Conservation (phyloP, 1,139 yeast genomes). For the Pichia sp. region DNA sequence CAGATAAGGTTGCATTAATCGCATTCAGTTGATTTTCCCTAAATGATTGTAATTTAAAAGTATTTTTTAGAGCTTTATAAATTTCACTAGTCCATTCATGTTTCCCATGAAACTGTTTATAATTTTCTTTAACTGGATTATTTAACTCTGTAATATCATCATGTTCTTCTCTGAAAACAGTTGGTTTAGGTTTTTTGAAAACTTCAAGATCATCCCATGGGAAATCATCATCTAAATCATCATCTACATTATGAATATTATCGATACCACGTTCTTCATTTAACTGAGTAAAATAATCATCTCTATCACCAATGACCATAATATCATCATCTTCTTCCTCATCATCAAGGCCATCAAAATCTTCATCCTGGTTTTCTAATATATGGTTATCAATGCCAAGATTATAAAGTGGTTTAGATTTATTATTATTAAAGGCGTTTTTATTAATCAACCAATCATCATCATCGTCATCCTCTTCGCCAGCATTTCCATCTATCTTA, state of each 20-base stretch:
- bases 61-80: slow-evolving; percentile 44
- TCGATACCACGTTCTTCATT: slow-evolving; percentile 30
- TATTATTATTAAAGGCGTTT: no score
- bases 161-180: neutral
- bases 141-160: slow-evolving; percentile 24
- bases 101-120: slow-evolving; percentile 25
- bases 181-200: neutral
- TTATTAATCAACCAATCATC: neutral
- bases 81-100: slow-evolving; percentile 67
- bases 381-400: no score
- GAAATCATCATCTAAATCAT: slow-evolving; percentile 20
- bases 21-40: slow-evolving; percentile 87
- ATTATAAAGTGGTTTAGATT: no score
- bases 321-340: slow-evolving; percentile 13
- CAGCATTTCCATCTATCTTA: neutral
- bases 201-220: neutral
- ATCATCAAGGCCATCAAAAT: slow-evolving; percentile 8
- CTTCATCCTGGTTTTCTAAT: slow-evolving; percentile 24
- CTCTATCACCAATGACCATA: slow-evolving; percentile 14
- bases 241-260: slow-evolving; percentile 18
- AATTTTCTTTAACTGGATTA: slow-evolving; percentile 23
- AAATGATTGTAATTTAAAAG: slow-evolving; percentile 62
- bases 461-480: neutral
- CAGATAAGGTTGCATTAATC: slow-evolving; percentile 69
- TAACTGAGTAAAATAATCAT: slow-evolving; percentile 28